Conservation (phyloP, 306 rosid species). For the Cotoneaster glaucophyllus region DNA sequence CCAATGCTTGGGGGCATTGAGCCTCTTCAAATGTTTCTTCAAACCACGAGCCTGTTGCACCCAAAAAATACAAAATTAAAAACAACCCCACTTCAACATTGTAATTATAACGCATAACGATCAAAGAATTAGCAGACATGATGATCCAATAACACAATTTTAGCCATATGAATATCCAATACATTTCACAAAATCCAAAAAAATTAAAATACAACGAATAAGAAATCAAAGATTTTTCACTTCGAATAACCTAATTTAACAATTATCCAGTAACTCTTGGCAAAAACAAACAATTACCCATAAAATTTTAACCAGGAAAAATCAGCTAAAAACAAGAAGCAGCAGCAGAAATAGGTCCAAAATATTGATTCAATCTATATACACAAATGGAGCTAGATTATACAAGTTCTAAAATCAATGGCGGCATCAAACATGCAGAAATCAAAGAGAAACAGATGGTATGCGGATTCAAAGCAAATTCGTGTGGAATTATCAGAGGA, state of each 20-base stretch:
- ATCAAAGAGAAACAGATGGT: background rate
- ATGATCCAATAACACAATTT: background rate
- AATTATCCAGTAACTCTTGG: background rate
- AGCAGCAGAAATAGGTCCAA: background rate
- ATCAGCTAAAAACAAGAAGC: background rate
- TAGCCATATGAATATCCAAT: background rate
- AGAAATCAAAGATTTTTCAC: background rate
- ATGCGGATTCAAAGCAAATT: background rate
- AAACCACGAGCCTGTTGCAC: conserved; percentile 32
- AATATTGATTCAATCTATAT: background rate
- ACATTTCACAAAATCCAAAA: background rate
- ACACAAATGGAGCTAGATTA: background rate
- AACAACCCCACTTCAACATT: background rate
- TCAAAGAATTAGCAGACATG: background rate
- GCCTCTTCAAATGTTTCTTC: conserved; percentile 49
- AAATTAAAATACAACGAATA: background rate
- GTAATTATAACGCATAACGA: background rate
- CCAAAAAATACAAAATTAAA: background rate
- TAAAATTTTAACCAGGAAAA: background rate
- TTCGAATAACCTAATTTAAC: background rate
- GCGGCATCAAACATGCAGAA: background rate
- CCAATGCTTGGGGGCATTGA: conserved; percentile 47
- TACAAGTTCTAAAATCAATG: background rate
- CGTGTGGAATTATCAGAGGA: background rate
- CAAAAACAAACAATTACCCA: background rate